phyloP scores from a whole-genome alignment of 306 rosid genomes.

The Vigna radiata region DNA sequence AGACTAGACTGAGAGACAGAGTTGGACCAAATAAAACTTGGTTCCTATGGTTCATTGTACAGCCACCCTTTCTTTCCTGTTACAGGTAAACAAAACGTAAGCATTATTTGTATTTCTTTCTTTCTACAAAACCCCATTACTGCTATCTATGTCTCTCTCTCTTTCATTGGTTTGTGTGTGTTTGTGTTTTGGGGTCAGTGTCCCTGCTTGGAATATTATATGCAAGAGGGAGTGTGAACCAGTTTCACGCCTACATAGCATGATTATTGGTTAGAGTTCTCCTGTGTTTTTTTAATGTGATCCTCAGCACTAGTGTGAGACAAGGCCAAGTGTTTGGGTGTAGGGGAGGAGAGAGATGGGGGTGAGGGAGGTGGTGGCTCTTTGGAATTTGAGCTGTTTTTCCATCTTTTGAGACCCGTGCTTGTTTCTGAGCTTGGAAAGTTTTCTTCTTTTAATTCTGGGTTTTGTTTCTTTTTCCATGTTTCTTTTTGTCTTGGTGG shows the following conservation, averaged over 20 bases:
- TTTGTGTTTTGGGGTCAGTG: constrained; percentile 52
- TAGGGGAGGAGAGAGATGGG: constrained; percentile 28
- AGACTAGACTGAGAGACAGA: constrained; percentile 33
- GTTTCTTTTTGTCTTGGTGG: background rate
- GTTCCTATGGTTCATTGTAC: constrained; percentile 49
- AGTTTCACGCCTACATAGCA: constrained; percentile 71
- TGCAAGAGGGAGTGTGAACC: constrained; percentile 54
- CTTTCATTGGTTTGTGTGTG: constrained; percentile 52
- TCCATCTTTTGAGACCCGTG: constrained; percentile 86
- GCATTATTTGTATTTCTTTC: constrained; percentile 39
- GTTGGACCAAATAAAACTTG: constrained; percentile 44
- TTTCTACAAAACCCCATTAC: constrained; percentile 29
- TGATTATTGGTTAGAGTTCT: constrained; percentile 51
- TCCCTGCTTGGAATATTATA: constrained; percentile 51
- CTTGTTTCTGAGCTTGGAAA: constrained; percentile 64
- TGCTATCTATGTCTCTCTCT: constrained; percentile 11
- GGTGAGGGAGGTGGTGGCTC: constrained; percentile 39
- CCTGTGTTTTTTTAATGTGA: constrained; percentile 51
- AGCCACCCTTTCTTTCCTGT: constrained; percentile 45
- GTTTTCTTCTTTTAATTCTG: constrained; percentile 54
- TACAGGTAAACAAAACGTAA: constrained; percentile 44
- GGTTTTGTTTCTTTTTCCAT: constrained; percentile 39
- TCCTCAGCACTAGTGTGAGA: constrained; percentile 45
- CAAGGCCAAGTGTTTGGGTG: constrained; percentile 46
- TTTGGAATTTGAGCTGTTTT: constrained; percentile 67